Evolutionary conservation across 2,329 filamentous ascomycete genomes (phyloP).

Genomic region (Bisporella sp.): DNA sequence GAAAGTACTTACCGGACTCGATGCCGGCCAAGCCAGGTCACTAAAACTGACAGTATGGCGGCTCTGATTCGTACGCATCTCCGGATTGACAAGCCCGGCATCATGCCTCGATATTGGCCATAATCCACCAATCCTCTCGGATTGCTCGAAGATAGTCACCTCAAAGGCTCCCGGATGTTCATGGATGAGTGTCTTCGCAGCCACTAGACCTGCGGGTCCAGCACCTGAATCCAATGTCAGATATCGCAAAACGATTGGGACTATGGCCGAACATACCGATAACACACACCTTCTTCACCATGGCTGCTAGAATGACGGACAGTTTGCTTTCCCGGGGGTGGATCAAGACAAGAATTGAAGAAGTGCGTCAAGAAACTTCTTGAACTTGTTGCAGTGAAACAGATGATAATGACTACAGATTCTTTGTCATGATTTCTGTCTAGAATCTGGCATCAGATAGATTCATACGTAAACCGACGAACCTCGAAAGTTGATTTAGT

Average conservation of each 20-base stretch:
- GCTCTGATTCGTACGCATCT: conserved; percentile 70
- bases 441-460: no score
- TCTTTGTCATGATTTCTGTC: no score
- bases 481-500: no score
- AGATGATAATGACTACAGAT: no score
- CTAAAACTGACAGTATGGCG: conserved; percentile 67
- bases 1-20: conserved; percentile 38
- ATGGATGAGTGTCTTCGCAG: conserved; percentile 66
- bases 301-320: background rate
- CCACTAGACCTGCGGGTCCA: conserved; percentile 61
- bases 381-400: no score
- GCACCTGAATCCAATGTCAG: conserved; percentile 42
- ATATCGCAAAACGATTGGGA: background rate
- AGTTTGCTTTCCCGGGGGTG: no score
- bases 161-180: conserved; percentile 50
- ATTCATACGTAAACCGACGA: no score
- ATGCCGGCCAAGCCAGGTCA: conserved; percentile 63
- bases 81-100: conserved; percentile 49
- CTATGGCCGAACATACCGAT: conserved; percentile 13
- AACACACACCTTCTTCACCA: conserved; percentile 20
- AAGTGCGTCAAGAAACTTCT: no score
- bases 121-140: conserved; percentile 64
- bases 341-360: no score
- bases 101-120: conserved; percentile 55
- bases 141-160: conserved; percentile 64